Evolutionary conservation across 768 basidiomycete genomes (phyloP), one percentile per base, ranked within the genome.

Genomic region (Rhizopogon roseolus): DNA sequence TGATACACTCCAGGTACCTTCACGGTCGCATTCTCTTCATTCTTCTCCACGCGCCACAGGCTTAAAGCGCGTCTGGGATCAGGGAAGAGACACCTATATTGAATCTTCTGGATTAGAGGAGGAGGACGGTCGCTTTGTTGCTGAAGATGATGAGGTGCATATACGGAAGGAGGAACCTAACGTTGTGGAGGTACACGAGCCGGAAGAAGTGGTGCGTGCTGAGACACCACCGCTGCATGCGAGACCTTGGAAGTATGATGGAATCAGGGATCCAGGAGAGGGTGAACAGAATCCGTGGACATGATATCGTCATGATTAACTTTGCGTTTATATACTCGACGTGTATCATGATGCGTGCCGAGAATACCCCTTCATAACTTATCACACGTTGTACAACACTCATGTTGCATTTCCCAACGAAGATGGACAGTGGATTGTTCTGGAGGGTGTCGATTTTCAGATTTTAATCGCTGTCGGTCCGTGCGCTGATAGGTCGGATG

Each of bases 31-130:
- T 11, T 46, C 40, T 14, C 32, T 32, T 0, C 60, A 58, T 51
- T 14, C 49, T 22, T 66, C 62, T 5, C 58, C 63, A 10, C 63
- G 49, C 29, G 54, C 59, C 6, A 60, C 61, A 2, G 53, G 25
- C 17, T 27, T 70, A 28, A 63, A 64, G 45, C 57, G 68, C 19
- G 54, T 68, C 9, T 68, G 68, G 68, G 61, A 63, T 17, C 56
- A 58, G 9, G 19, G 56, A 16, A 32, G 50, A 4, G 39, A 17
- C 10, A n/a, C 6, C 10, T 32, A 1, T 28, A 14, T 25, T 22
- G 34, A 16, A 2, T 22, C 36, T 22, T 25, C 16, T 25, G 22
- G 36, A 14, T 9, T 16, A 36, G 36, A 44, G 29, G 42, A 17
- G 22, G 36, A 42, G 0, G 44, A 54, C 13, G 19, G 40, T 11